Evolutionary conservation across 208 protist species (phyloP).

Genomic region (Trichomonas vaginalis): DNA sequence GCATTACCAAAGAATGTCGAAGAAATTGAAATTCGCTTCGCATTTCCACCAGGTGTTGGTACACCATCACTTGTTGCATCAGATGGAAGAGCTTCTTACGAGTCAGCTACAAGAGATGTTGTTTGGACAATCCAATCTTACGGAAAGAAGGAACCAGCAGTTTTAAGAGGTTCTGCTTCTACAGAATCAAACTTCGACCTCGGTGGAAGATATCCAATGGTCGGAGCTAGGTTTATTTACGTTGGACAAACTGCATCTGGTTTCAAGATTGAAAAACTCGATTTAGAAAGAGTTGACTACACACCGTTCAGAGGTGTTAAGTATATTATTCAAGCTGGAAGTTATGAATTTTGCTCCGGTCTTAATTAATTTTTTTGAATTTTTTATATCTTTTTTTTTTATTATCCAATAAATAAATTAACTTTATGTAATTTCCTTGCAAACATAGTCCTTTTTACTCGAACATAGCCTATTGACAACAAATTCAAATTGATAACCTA

Average conservation of each 20-base stretch:
- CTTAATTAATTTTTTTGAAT: neutral
- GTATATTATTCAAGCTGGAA: neutral
- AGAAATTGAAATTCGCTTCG: neutral
- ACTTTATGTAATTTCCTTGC: neutral
- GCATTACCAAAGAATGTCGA: neutral
- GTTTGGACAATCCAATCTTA: neutral
- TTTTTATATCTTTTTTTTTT: neutral
- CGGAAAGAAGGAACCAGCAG: neutral
- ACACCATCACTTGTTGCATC: neutral
- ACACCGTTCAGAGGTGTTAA: neutral
- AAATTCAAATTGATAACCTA: neutral
- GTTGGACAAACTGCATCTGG: neutral
- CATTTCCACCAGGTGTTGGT: neutral
- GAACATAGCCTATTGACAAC: neutral
- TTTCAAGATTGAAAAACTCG: neutral
- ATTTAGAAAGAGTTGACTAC: neutral
- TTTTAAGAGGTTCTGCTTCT: neutral
- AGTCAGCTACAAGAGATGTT: neutral
- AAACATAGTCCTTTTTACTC: neutral
- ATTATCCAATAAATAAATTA: neutral
- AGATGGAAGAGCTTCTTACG: neutral
- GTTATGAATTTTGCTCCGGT: neutral
- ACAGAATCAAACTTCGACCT: neutral
- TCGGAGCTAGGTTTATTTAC: neutral
- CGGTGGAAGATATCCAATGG: neutral